Base-by-base conservation (phyloP, 2,329 filamentous ascomycete genomes). In the Trichoderma oligosporum region DNA sequence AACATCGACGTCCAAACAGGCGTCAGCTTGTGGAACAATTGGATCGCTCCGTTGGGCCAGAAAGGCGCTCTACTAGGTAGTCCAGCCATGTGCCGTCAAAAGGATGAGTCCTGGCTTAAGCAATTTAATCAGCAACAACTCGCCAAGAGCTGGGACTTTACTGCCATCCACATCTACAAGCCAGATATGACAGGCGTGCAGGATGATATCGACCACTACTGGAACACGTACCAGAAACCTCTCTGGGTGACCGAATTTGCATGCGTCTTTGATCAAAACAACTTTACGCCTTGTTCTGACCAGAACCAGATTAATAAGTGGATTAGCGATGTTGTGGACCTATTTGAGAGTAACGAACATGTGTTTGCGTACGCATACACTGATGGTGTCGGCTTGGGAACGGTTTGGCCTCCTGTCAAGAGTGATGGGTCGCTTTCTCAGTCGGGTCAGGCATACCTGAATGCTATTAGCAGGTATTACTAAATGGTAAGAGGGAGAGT, bases 31-130 rank as follows among this genome's bases (percentile, higher is more conserved):
- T n/a, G 80, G 76, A 51, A 82, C 71, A 27, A 77, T 73, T 24
- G 83, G 84, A 68, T 90, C 86, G 64, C 83, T 88, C 3, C 89
- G 85, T 24, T 89, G 77, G 27, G 90, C 76, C 22, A 89, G 70
- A 27, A 84, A 80, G 7, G 80, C 75, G 7, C 77, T 77, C 24
- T 79, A 69, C 49, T 86, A 81, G 0, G 74, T 64, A 20, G 78
- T 71, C 18, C 77, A 14, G 88, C 80, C 36, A 89, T 69, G 62
- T 85, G 82, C 16, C 89, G 86, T 61, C 86, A 62, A 48, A 58
- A 60, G 46, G 59, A 62, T 29, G 61, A 62, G 45, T 47, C 31
- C 35, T 62, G 61, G 61, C 61, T 62, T 14, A 57, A 49, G 33
- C 33, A 61, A 25, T 62, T 62, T 16, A 60, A 42, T 27, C 33